Evolutionary conservation across 2,329 filamentous ascomycete species (phyloP).

Genomic region (Teratosphaeriaceae sp.): DNA sequence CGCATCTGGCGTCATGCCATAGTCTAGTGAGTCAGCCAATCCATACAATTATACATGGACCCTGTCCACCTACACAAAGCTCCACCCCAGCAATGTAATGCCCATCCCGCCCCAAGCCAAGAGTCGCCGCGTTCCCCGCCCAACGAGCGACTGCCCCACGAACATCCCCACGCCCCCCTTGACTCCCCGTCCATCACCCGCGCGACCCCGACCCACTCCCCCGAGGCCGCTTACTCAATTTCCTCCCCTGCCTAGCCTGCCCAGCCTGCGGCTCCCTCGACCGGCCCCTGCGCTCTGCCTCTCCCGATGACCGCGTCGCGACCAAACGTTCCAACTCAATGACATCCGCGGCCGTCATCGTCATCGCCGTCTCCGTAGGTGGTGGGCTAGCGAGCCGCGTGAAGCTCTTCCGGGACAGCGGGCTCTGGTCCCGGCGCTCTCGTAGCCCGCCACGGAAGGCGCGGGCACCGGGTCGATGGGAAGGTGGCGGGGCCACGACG

Average conservation of each 20-base stretch:
- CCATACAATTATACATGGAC: too few species aligned
- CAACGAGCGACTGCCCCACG: too few species aligned
- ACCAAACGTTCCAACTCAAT: slow-evolving; percentile 8
- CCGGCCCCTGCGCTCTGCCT: background rate
- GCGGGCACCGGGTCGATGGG: background rate
- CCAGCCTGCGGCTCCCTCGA: background rate
- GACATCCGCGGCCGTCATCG: slow-evolving; percentile 9
- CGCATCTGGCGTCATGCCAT: too few species aligned
- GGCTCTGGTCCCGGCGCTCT: slow-evolving; percentile 28
- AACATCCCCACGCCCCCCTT: background rate
- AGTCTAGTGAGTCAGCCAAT: too few species aligned
- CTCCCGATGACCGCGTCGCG: slow-evolving; percentile 4
- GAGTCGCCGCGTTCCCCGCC: too few species aligned
- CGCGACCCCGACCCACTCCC: background rate
- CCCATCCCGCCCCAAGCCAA: too few species aligned
- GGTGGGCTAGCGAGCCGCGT: slow-evolving; percentile 11
- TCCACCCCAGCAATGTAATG: too few species aligned
- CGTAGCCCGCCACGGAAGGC: background rate
- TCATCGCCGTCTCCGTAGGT: background rate
- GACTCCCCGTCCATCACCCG: background rate
- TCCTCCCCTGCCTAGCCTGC: background rate
- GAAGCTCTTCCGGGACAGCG: slow-evolving; percentile 40
- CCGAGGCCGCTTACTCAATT: slow-evolving; percentile 3
- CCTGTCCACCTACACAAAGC: too few species aligned
- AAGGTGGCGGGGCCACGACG: background rate